Percentiles rank a stretch among this genome's conserved stretches.
Evolutionary conservation across 2,329 filamentous ascomycete genomes (phyloP).

Genomic region (Blastomyces emzantsi): DNA sequence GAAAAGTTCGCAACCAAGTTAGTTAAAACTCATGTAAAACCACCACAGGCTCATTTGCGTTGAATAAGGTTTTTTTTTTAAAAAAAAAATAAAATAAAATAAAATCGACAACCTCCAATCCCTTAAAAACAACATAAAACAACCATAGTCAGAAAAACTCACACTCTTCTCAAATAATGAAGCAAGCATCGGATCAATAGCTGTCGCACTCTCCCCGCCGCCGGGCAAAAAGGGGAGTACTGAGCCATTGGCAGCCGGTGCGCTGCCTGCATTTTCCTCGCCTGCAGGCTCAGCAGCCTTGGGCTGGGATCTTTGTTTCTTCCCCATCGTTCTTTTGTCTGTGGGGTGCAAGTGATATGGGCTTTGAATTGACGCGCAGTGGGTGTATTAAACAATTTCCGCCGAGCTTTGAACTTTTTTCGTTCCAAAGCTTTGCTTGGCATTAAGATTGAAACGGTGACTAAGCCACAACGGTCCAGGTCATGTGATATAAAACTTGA

Average conservation of each 20-base stretch:
- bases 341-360: not conserved
- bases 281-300: conserved; percentile 13
- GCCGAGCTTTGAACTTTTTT: conserved; percentile 4
- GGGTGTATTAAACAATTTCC: not conserved
- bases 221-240: conserved; percentile 35
- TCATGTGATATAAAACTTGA: not conserved
- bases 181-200: conserved; percentile 59
- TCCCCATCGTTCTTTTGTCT: conserved; percentile 24
- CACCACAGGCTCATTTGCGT: not conserved
- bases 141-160: conserved; percentile 33
- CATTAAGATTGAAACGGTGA: not conserved
- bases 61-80: too few relatives aligned
- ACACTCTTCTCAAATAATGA: conserved; percentile 66
- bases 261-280: conserved; percentile 14
- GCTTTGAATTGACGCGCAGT: not conserved
- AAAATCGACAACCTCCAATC: not conserved
- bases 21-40: not conserved
- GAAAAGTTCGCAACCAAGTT: not conserved
- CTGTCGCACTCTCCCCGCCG: conserved; percentile 43
- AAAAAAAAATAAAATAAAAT: not conserved
- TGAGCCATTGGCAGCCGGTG: conserved; percentile 12
- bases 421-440: not conserved
- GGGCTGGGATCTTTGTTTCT: conserved; percentile 27
- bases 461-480: not conserved
- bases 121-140: not conserved